Evolutionary conservation across 176 grass and related monocot species (phyloP), one percentile per base, ranked within the genome.

Genomic region (Puccinellia tenuiflora): DNA sequence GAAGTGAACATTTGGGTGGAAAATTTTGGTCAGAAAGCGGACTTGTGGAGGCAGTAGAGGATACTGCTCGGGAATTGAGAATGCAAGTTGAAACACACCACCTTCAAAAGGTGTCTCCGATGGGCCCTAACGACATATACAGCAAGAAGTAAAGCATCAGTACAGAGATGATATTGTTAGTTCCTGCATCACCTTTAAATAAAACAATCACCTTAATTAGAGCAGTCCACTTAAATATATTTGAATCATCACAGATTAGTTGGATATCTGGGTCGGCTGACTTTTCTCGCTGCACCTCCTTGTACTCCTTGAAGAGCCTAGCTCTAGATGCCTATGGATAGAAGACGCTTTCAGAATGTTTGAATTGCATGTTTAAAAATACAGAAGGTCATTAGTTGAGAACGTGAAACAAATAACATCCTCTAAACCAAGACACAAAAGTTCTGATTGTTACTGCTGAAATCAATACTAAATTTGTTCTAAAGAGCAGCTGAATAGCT

Each of bases 221-320:
- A 90, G 96, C 93, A 83, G 91, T 98, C 96, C 96, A 98, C 73
- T 98, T 98, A 85, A 95, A 98, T 83, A 98, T 98, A 69, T 96
- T 98, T 34, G 91, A 88, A 90, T 98, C 96, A 51, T 95, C 96
- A 79, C 96, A 98, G 9, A 93, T 87, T 85, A 98, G 88, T 68
- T 95, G 93, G 83, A 98, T 98, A 93, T 98, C 96, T 33, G 96
- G 96, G 56, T 98, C 93, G 28, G 87, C 93, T 63, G 87, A 84
- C 86, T 95, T 98, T 84, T 98, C 96, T 83, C 93, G 74, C 74
- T 95, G 96, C 48, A 98, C 89, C 75, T 98, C 96, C 83, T 95
- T 98, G 39, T 91, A 95, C 63, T 98, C 96, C 83, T 98, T 98
- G 78, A 95, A 95, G 81, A 98, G 91, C 75, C 96, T 91, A 35